phyloP scores from a whole-genome alignment of 1,284 basidiomycete species.

The Phylloporus sp. region DNA sequence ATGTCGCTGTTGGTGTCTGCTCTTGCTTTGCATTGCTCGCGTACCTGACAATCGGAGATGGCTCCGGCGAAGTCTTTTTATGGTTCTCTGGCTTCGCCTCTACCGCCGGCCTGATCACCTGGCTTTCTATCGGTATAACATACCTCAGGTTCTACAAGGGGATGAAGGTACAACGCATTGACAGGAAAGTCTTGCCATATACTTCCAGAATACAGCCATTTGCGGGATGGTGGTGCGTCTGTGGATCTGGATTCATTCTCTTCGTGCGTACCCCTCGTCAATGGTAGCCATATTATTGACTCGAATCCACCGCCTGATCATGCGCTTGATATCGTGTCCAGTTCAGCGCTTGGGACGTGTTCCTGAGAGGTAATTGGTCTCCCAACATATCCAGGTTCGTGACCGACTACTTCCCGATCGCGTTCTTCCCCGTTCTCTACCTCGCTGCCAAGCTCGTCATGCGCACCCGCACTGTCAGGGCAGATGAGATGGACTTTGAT shows the following conservation, averaged over 20 bases:
- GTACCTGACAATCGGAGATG: slow-evolving; percentile 51
- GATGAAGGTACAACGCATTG: slow-evolving; percentile 5
- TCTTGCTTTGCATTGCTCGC: slow-evolving; percentile 58
- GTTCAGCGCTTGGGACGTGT: slow-evolving; percentile 50
- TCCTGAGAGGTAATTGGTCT: slow-evolving; percentile 45
- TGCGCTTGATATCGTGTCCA: slow-evolving; percentile 4
- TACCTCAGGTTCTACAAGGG: slow-evolving; percentile 11
- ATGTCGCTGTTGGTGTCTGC: slow-evolving; percentile 54
- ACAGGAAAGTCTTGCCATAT: slow-evolving; percentile 55
- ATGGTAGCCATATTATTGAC: background rate
- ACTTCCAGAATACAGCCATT: slow-evolving; percentile 48
- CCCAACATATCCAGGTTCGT: slow-evolving; percentile 43
- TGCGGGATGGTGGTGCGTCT: slow-evolving; percentile 48
- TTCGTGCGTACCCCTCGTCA: slow-evolving; percentile 36
- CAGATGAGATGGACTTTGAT: slow-evolving; percentile 63
- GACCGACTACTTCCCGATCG: slow-evolving; percentile 63
- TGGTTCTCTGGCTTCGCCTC: slow-evolving; percentile 59
- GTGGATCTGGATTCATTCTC: slow-evolving; percentile 42
- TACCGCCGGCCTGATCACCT: slow-evolving; percentile 56
- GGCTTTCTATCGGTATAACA: slow-evolving; percentile 61
- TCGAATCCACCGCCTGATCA: background rate
- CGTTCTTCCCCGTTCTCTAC: slow-evolving; percentile 64
- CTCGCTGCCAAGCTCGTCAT: slow-evolving; percentile 46
- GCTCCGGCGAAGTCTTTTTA: slow-evolving; percentile 57
- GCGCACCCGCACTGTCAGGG: slow-evolving; percentile 41